Base-by-base conservation (phyloP, 306 rosid genomes). In the Prosopis cineraria region DNA sequence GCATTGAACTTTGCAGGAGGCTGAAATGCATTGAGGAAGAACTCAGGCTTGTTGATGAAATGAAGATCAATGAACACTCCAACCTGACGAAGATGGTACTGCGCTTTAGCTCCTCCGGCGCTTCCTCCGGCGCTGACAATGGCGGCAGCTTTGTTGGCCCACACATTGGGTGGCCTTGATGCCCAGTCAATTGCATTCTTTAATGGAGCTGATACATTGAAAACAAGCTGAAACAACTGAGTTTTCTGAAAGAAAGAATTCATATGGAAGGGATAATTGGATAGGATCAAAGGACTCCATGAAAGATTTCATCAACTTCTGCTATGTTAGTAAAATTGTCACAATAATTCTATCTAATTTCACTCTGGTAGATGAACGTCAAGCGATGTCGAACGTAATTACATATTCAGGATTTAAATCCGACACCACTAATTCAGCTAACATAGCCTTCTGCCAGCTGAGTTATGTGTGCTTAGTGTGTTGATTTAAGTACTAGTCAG, bases 41-140 rank as follows among this genome's bases (percentile, higher is more conserved):
- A 88, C 85, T 94, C 97, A 1, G 98, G 98, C 71, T 92, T 94
- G 78, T 94, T 92, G 56, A 94, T 92, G 91, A 92, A 94, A 86
- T 92, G 98, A 67, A 94, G 90, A 74, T 94, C 97, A 24, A 94
- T 68, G 52, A 67, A 94, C 12, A 94, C 91, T 11, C 98, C 98
- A 4, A 86, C 84, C 65, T 92, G 98, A 25, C 98, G 97, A 70
- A 94, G 97, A 85, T 92, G 98, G 64, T 87, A 89, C 10, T 94
- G 98, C 19, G 93, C 62, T 65, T 88, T 82, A 13, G 86, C 93
- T 0, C 97, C 98, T 6, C 98, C 97, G 3, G 77, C 81, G 17
- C 84, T 74, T 37, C 98, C 98, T 76, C 97, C 94, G 19, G 91
- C 88, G 70, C 98, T 94, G 25, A 92, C 72, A 7, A 94, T 85